Percentiles rank a stretch among this genome's conserved stretches.
Conservation (phyloP, 139 green algal species). For the Bryopsis sp. region DNA sequence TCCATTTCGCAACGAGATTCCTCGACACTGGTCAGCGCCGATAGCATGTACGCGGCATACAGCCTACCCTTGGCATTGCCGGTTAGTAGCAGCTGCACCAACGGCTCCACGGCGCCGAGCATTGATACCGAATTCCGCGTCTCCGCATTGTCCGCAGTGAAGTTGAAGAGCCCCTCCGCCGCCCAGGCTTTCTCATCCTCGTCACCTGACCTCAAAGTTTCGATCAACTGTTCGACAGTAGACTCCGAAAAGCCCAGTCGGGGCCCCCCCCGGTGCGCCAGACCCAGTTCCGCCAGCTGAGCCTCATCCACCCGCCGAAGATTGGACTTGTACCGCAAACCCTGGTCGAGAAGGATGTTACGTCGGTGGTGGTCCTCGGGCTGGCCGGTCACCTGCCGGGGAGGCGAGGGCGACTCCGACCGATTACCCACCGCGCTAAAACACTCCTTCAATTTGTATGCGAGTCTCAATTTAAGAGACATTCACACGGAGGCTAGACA, state of each 20-base stretch:
- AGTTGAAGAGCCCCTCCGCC: constrained; percentile 33
- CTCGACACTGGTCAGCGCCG: constrained; percentile 29
- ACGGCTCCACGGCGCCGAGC: constrained; percentile 23
- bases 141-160: constrained; percentile 23
- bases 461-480: too few relatives aligned
- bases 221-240: constrained; percentile 18
- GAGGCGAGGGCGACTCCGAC: too few relatives aligned
- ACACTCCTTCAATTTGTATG: too few relatives aligned
- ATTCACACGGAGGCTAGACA: too few relatives aligned
- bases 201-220: constrained; percentile 14
- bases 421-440: too few relatives aligned
- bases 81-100: constrained; percentile 29
- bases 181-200: constrained; percentile 24
- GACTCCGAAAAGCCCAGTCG: neutral
- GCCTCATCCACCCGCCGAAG: too few relatives aligned
- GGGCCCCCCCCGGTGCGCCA: neutral
- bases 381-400: too few relatives aligned
- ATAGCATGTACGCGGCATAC: constrained; percentile 46
- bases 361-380: too few relatives aligned
- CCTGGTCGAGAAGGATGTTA: too few relatives aligned
- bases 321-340: too few relatives aligned
- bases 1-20: constrained; percentile 23
- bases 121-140: constrained; percentile 12
- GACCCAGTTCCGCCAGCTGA: too few relatives aligned
- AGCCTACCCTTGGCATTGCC: constrained; percentile 35